A percentile compares a stretch with the other conserved stretches of the same genome.
These are phyloP conservation scores for Sphagnum contortum DNA, from an alignment of 225 moss, liverwort and hornwort genomes.

Conservation along the genomic window DNA sequence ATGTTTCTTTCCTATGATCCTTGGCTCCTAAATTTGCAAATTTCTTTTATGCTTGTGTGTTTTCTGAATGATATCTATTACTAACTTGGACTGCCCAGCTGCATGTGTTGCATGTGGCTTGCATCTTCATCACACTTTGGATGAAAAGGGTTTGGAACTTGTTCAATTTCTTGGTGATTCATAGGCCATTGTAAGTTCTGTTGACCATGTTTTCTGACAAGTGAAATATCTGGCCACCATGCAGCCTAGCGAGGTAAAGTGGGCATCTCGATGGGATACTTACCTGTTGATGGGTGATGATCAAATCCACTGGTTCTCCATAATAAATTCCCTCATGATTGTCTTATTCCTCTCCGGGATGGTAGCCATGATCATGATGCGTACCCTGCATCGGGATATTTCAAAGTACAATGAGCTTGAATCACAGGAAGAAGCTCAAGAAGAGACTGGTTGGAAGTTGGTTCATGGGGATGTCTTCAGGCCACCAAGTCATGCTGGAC, in stretches of 20 bases:
- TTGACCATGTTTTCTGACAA: too few species aligned
- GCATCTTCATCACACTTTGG: too few species aligned
- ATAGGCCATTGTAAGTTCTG: too few species aligned
- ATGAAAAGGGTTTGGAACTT: too few species aligned
- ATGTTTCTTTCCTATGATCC: not conserved
- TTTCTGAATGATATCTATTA: too few species aligned
- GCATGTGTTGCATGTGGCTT: too few species aligned
- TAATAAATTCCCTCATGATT: conserved; percentile 98
- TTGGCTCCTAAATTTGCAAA: too few species aligned
- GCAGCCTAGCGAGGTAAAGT: conserved; percentile 65
- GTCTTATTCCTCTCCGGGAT: conserved; percentile 91
- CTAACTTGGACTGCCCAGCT: too few species aligned
- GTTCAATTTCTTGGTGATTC: too few species aligned
- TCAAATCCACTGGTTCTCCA: conserved; percentile 97
- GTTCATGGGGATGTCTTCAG: conserved; percentile 95
- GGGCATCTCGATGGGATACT: conserved; percentile 97
- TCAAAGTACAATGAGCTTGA: conserved; percentile 93
- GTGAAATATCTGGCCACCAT: not conserved
- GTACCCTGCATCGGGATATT: conserved; percentile 87
- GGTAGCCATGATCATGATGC: conserved; percentile 99
- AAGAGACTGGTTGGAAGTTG: conserved; percentile 96
- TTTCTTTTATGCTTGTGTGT: too few species aligned
- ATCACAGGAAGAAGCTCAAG: conserved; percentile 90
- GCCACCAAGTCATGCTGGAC: conserved; percentile 63
- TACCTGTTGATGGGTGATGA: conserved; percentile 90